A percentile compares a stretch with the other conserved stretches of the same genome.
Conservation (phyloP, 2,329 filamentous ascomycete genomes). For the Sarocladium kiliense region DNA sequence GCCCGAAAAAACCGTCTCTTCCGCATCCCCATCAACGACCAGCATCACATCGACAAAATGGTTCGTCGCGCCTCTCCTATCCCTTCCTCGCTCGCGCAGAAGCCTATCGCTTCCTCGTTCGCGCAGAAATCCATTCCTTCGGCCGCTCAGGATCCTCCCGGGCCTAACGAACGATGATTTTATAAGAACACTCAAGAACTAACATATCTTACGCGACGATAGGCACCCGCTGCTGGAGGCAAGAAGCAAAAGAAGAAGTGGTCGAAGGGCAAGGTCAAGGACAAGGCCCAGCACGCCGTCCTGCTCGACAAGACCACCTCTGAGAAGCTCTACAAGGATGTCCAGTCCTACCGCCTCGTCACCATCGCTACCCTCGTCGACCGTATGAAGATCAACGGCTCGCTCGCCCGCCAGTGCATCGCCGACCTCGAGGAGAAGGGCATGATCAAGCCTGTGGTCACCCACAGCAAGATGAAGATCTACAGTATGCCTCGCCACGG, state of each 20-base stretch:
- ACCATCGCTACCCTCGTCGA: constrained; percentile 98
- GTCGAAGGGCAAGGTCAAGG: constrained; percentile 78
- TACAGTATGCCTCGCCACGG: constrained; percentile 62
- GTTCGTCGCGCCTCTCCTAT: constrained; percentile 22
- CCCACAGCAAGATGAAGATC: constrained; percentile 96
- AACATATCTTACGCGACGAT: constrained; percentile 9
- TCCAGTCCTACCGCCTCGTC: constrained; percentile 99
- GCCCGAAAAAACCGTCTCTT: constrained; percentile 12
- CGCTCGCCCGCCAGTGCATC: constrained; percentile 83
- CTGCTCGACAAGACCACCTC: constrained; percentile 96
- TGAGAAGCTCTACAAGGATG: constrained; percentile 99
- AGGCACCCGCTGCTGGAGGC: constrained; percentile 42
- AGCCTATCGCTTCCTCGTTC: neutral
- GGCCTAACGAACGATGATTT: no score
- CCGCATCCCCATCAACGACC: constrained; percentile 27
- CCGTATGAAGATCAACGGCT: constrained; percentile 99
- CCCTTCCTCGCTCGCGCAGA: neutral
- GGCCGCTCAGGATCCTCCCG: no score
- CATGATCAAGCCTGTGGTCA: constrained; percentile 95
- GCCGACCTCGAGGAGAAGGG: constrained; percentile 96
- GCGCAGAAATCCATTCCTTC: no score
- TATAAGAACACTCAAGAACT: neutral
- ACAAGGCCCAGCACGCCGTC: constrained; percentile 99
- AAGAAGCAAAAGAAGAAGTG: constrained; percentile 51
- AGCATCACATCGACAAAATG: constrained; percentile 39